Base-by-base conservation (phyloP, 2,329 filamentous ascomycete genomes). In the Fulvia fulva region DNA sequence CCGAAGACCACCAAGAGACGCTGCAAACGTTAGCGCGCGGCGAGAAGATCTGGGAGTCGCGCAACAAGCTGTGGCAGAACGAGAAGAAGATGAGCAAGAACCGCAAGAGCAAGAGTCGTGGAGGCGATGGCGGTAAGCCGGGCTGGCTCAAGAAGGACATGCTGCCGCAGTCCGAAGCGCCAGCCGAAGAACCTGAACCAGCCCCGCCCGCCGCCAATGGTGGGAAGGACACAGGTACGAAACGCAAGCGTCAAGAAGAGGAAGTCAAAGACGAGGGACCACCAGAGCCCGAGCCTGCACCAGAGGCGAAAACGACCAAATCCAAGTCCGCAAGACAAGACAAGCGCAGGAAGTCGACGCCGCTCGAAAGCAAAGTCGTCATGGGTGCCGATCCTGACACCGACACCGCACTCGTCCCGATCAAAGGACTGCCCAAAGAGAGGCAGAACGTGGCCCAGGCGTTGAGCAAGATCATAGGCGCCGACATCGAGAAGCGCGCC, bases 1-100 rank as follows among this genome's bases (percentile, higher is more conserved):
- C 94, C 0, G 83, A 91, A 56, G 86, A 92, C 62, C 94, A 99
- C 76, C 86, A 85, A 65, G 86, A 87, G 60, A 84, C 97, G 2
- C 77, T 99, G 3, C 87, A 87, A 11, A 90, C 87, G 57, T 87
- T 97, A 57, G 83, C 81, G 21, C 84, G 83, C 44, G 94, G 93
- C 5, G 90, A 96, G 76, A 88, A 87, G 74, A 89, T 91, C 0
- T 97, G 94, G 94, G 88, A 92, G 70, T 58, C 45, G 8, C 59
- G 70, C 30, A 69, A 65, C 25, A 67, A 64, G 59, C 65, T 67
- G 73, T 69, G 74, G 76, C 73, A 77, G 70, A 80, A 80, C 60
- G 75, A 76, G 56, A 82, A 83, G 50, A 85, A 88, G 66, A 87
- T 86, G 71, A 78, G 74, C 51, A 78, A 87, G 75, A 82, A 77